Percentiles rank a stretch among this genome's conserved stretches.
Conservation (phyloP, 2,329 filamentous ascomycete genomes). For the Microsporum canis region DNA sequence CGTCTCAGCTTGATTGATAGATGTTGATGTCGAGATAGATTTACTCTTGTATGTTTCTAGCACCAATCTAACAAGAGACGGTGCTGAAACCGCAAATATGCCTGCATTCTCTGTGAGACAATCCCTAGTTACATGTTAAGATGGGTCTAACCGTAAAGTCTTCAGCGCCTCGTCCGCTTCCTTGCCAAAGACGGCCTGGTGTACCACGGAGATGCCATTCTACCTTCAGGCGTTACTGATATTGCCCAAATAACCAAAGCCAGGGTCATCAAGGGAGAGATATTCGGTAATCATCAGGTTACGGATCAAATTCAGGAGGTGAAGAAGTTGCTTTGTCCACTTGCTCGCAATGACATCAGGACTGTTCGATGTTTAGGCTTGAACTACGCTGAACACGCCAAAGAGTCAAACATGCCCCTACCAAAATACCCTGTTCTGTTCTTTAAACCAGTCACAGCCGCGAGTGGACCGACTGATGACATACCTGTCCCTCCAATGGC, state of each 20-base stretch:
- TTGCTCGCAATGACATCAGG: constrained; percentile 51
- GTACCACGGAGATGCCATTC: constrained; percentile 64
- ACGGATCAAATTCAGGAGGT: constrained; percentile 49
- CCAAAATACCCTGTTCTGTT: constrained; percentile 64
- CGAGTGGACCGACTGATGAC: constrained; percentile 52
- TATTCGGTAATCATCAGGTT: constrained; percentile 54
- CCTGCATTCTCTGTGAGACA: constrained; percentile 3
- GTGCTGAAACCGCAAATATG: not conserved
- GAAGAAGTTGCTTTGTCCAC: constrained; percentile 48
- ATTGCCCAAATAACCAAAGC: constrained; percentile 51
- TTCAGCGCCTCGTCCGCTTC: constrained; percentile 60
- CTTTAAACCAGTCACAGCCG: constrained; percentile 57
- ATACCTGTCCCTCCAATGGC: constrained; percentile 56
- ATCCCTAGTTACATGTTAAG: not conserved
- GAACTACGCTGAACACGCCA: constrained; percentile 62
- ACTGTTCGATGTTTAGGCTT: constrained; percentile 60
- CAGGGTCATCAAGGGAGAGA: constrained; percentile 51
- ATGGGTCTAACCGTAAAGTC: not conserved
- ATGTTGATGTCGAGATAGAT: not conserved
- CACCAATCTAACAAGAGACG: not conserved
- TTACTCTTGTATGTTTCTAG: not conserved
- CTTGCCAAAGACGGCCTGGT: constrained; percentile 57
- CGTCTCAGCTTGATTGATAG: not conserved
- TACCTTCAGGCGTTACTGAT: constrained; percentile 50
- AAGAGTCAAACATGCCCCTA: constrained; percentile 56